Evolutionary conservation across 2,329 filamentous ascomycete genomes (phyloP).

Genomic region (Paecilomyces dactylethromorphus): DNA sequence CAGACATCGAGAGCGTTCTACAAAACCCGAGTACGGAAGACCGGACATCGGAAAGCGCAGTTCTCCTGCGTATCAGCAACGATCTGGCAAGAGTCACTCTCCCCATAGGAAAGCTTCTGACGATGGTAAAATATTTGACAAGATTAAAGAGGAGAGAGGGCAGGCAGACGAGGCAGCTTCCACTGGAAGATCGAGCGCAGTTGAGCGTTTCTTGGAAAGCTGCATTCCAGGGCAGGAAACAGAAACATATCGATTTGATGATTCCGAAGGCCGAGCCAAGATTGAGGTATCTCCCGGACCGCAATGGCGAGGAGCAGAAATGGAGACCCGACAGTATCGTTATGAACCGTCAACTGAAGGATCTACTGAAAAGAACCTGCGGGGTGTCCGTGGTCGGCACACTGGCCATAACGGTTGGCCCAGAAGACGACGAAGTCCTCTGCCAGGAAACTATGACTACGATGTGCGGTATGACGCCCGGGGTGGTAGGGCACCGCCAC

Average conservation of each 20-base stretch:
- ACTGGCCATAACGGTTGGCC: slow-evolving; percentile 7
- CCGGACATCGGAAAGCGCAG: not conserved
- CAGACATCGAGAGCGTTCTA: not conserved
- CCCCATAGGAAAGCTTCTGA: slow-evolving; percentile 24
- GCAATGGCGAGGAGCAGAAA: slow-evolving; percentile 2
- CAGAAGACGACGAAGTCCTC: slow-evolving; percentile 8
- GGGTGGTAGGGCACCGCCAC: slow-evolving; percentile 4
- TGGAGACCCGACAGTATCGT: slow-evolving; percentile 11
- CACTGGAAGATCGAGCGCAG: slow-evolving; percentile 25
- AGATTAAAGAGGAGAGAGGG: slow-evolving; percentile 7
- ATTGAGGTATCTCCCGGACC: slow-evolving; percentile 3
- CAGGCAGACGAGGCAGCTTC: slow-evolving; percentile 2
- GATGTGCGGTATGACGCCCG: slow-evolving; percentile 8
- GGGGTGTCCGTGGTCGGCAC: slow-evolving; percentile 4
- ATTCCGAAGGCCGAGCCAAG: slow-evolving; percentile 4
- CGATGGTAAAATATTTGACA: slow-evolving; percentile 28
- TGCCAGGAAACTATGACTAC: slow-evolving; percentile 8
- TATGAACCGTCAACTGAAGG: slow-evolving; percentile 4
- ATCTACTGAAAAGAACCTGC: slow-evolving; percentile 7
- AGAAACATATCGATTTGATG: slow-evolving; percentile 4
- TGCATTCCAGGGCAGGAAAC: slow-evolving; percentile 20
- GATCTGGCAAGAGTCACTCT: not conserved
- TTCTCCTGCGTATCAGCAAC: not conserved
- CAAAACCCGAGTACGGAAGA: not conserved
- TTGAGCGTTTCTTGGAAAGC: slow-evolving; percentile 32